These are phyloP conservation scores for Lablab purpureus DNA, from an alignment of 306 rosid species.

Conservation along the genomic window DNA sequence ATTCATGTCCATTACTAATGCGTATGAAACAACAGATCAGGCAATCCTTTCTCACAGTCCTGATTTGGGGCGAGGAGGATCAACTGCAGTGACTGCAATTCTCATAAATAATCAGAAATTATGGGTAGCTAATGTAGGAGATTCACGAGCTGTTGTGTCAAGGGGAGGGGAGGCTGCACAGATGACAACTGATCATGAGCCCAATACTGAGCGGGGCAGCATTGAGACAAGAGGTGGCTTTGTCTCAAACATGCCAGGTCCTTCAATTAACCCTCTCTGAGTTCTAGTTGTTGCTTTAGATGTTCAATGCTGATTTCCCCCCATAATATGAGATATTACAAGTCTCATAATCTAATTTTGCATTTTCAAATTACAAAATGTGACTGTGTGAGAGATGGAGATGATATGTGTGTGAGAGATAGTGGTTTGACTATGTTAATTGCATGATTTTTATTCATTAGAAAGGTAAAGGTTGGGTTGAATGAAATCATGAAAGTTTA, in stretches of 20 bases:
- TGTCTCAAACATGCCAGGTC: slow-evolving; percentile 97
- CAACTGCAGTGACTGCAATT: slow-evolving; percentile 84
- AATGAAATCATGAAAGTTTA: neutral
- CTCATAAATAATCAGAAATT: slow-evolving; percentile 66
- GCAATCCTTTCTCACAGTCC: slow-evolving; percentile 78
- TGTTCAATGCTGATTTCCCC: slow-evolving; percentile 29
- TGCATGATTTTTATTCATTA: neutral
- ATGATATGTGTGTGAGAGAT: neutral
- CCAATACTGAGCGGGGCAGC: slow-evolving; percentile 80
- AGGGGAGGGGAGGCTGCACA: slow-evolving; percentile 69
- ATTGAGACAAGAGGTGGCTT: slow-evolving; percentile 88
- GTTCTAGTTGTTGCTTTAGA: slow-evolving; percentile 29
- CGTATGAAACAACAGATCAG: slow-evolving; percentile 72
- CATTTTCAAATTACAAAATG: slow-evolving; percentile 12
- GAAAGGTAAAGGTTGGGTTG: neutral
- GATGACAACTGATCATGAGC: slow-evolving; percentile 83
- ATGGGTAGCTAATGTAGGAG: slow-evolving; percentile 85
- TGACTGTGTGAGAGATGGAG: neutral
- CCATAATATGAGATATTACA: slow-evolving; percentile 1
- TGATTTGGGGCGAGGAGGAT: slow-evolving; percentile 84
- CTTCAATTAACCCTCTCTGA: slow-evolving; percentile 38
- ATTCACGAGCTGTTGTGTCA: slow-evolving; percentile 80
- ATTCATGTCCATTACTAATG: slow-evolving; percentile 60
- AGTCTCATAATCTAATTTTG: neutral
- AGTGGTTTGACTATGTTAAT: slow-evolving; percentile 4